These are phyloP conservation scores for Debaryomyces coudertii DNA, from an alignment of 1,139 yeast genomes.

Conservation along the genomic window DNA sequence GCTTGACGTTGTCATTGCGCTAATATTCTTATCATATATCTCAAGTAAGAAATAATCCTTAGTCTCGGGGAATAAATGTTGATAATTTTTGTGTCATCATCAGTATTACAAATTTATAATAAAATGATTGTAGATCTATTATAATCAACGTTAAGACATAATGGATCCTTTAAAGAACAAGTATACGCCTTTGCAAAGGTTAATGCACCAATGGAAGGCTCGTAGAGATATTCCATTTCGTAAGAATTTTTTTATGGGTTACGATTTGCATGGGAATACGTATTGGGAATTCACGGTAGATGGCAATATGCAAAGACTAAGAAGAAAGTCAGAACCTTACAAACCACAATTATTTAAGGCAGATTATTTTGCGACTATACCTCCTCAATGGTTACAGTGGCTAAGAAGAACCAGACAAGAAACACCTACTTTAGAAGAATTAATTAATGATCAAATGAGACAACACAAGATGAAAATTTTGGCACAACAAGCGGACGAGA, in stretches of 20 bases:
- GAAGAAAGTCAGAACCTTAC: conserved; percentile 55
- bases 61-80: not conserved
- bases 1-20: conserved; percentile 3
- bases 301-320: conserved; percentile 47
- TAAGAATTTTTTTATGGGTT: conserved; percentile 60
- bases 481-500: conserved; percentile 62
- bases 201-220: conserved; percentile 62
- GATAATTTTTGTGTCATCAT: conserved; percentile 23
- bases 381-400: conserved; percentile 87
- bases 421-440: conserved; percentile 66
- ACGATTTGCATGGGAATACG: conserved; percentile 79
- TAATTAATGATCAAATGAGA: conserved; percentile 59
- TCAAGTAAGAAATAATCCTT: not conserved
- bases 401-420: conserved; percentile 61
- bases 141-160: not conserved
- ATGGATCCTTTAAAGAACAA: conserved; percentile 45
- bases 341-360: conserved; percentile 44
- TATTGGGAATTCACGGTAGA: conserved; percentile 77
- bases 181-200: conserved; percentile 45
- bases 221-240: conserved; percentile 69
- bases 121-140: not conserved
- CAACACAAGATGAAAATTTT: conserved; percentile 56
- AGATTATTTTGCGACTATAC: conserved; percentile 53
- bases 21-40: not conserved
- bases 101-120: conserved; percentile 15